phyloP scores from a whole-genome alignment of 2,329 filamentous ascomycete genomes.

The Cyphellophora attinorum region DNA sequence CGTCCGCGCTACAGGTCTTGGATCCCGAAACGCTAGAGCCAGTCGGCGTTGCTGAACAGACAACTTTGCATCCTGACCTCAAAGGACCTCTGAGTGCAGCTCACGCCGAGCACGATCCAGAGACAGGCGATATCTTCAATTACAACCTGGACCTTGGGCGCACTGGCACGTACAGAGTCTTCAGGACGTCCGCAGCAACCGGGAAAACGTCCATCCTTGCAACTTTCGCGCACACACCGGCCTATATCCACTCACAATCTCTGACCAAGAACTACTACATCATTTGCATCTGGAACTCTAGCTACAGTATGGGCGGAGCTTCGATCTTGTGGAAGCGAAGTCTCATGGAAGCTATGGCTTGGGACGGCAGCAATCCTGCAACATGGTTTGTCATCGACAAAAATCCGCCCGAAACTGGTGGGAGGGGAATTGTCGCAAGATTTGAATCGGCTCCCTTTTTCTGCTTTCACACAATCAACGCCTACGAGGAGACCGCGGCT shows the following conservation, averaged over 20 bases:
- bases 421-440: conserved; percentile 56
- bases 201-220: conserved; percentile 64
- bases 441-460: conserved; percentile 63
- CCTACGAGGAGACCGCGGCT: conserved; percentile 53
- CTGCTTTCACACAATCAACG: conserved; percentile 71
- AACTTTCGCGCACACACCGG: conserved; percentile 47
- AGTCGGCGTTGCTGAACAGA: conserved; percentile 52
- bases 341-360: conserved; percentile 59
- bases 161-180: conserved; percentile 56
- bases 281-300: conserved; percentile 61
- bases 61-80: conserved; percentile 55
- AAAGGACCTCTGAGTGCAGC: conserved; percentile 59
- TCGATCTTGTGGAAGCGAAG: conserved; percentile 57
- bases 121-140: conserved; percentile 69
- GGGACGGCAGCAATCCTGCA: conserved; percentile 46
- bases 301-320: conserved; percentile 48
- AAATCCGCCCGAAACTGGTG: conserved; percentile 26
- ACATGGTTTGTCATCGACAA: conserved; percentile 71
- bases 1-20: conserved; percentile 48
- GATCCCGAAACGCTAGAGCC: conserved; percentile 66
- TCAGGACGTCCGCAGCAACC: conserved; percentile 51
- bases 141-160: conserved; percentile 60
- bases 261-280: conserved; percentile 62
- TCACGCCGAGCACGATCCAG: conserved; percentile 62
- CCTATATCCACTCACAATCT: conserved; percentile 79